Evolutionary conservation across 1,284 basidiomycete species (phyloP), one percentile per base, ranked within the genome.

Genomic region (Ustilago cynodontis): DNA sequence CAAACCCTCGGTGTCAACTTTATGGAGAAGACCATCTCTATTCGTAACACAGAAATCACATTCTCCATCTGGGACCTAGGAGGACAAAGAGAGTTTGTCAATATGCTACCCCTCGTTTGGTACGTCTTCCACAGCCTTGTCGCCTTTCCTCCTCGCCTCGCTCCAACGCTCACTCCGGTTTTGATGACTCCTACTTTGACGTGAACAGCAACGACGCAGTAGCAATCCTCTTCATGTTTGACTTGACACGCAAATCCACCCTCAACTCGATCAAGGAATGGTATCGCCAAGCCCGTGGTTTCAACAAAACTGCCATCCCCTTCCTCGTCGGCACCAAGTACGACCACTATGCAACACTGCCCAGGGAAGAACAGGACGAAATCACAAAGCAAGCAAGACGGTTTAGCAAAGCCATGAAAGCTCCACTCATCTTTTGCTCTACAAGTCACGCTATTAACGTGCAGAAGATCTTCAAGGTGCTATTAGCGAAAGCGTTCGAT

Each of bases 41-140:
- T 98, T 80, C 91, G 95, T 78, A 92, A 96, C 86, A 98, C 95
- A 60, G 96, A 97, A 65, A 98, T 98, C 88, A 98, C 95, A 2
- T 98, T 99, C 88, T 97, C 94, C 79, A 97, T 99, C 87, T 98
- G 96, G 96, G 96, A 98, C 89, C 88, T 99, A 52, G 96, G 96
- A 78, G 95, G 95, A 35, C 95, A 98, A 86, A 90, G 96, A 64
- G 96, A 98, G 87, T 98, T 99, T 86, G 95, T 98, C 79, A 97
- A 97, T 87, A 98, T 98, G 96, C 89, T 98, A 37, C 96, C 96
- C 10, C 90, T 98, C 53, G 96, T 98, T 65, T 98, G 78, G 71
- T 74, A 47, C 24, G 71, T 59, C 24, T 14, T 14, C 8, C 3
- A 9, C 41, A 7, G n/a, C 20, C 16, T 20, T 20, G 5, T 43